Percentiles rank a stretch among this genome's conserved stretches.
These are phyloP conservation scores for Blastobotrys malaysiensis DNA, from an alignment of 1,139 yeast species.

Conservation along the genomic window DNA sequence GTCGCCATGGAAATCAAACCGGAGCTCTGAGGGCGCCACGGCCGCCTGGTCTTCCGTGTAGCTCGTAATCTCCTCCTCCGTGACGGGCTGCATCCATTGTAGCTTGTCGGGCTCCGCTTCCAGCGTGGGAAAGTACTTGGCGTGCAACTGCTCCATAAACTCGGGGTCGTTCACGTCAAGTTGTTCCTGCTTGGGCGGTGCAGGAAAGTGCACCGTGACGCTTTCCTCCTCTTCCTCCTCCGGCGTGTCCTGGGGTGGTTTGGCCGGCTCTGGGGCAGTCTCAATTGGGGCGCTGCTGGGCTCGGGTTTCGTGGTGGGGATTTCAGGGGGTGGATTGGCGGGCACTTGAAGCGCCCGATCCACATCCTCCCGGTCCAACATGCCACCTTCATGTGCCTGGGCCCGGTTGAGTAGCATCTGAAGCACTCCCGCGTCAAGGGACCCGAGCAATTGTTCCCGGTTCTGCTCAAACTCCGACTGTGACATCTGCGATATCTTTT, in stretches of 20 bases:
- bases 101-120: constrained; percentile 77
- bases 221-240: constrained; percentile 12
- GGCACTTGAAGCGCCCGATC: constrained; percentile 36
- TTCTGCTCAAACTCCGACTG: constrained; percentile 61
- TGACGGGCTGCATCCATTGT: constrained; percentile 80
- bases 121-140: constrained; percentile 81
- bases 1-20: constrained; percentile 87
- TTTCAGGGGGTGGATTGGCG: background rate
- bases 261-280: no score
- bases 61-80: constrained; percentile 34
- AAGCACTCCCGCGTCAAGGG: constrained; percentile 65
- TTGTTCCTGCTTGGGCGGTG: constrained; percentile 13
- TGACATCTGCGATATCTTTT: constrained; percentile 57
- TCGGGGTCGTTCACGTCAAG: constrained; percentile 44
- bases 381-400: constrained; percentile 40
- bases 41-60: constrained; percentile 29
- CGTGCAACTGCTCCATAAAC: constrained; percentile 72
- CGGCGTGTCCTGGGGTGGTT: no score
- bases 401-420: constrained; percentile 43
- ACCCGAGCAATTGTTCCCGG: constrained; percentile 57
- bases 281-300: no score
- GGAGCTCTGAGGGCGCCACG: constrained; percentile 45
- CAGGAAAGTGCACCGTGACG: constrained; percentile 24
- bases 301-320: background rate
- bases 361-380: constrained; percentile 49